phyloP scores from a whole-genome alignment of 345 rosid species.

The Fremontodendron californicum region DNA sequence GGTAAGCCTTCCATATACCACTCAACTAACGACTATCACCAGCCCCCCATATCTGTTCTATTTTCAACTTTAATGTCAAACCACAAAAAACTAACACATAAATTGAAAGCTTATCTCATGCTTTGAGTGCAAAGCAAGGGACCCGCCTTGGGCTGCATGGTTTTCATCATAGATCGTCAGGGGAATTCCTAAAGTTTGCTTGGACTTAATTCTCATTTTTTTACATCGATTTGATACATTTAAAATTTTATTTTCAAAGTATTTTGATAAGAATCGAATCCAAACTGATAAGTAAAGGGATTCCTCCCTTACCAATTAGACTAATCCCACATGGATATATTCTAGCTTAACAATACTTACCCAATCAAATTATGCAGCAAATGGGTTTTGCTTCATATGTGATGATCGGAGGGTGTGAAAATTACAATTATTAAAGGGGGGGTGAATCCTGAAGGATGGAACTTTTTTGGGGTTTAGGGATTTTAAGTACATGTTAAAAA shows the following conservation, averaged over 20 bases:
- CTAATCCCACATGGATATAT: too few relatives aligned
- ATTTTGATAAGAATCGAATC: background rate
- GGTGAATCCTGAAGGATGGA: background rate
- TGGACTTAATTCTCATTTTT: too few relatives aligned
- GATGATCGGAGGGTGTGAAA: background rate
- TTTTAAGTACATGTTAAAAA: background rate
- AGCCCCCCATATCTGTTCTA: conserved; percentile 2
- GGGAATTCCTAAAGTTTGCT: too few relatives aligned
- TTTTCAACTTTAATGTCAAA: background rate
- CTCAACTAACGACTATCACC: conserved; percentile 23
- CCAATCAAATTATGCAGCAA: background rate
- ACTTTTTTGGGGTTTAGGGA: background rate
- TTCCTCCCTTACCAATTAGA: too few relatives aligned
- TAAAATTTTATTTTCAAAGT: background rate
- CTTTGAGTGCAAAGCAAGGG: too few relatives aligned
- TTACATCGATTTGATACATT: too few relatives aligned
- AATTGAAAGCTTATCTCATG: background rate
- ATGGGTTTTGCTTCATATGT: background rate
- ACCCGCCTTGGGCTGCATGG: too few relatives aligned
- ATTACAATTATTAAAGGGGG: too few relatives aligned
- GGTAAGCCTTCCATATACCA: conserved; percentile 27
- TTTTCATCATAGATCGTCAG: too few relatives aligned
- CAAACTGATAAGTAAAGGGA: too few relatives aligned
- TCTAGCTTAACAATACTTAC: background rate
- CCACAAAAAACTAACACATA: too few relatives aligned